phyloP scores from a whole-genome alignment of 2,329 filamentous ascomycete species.

The Colletotrichum musae region DNA sequence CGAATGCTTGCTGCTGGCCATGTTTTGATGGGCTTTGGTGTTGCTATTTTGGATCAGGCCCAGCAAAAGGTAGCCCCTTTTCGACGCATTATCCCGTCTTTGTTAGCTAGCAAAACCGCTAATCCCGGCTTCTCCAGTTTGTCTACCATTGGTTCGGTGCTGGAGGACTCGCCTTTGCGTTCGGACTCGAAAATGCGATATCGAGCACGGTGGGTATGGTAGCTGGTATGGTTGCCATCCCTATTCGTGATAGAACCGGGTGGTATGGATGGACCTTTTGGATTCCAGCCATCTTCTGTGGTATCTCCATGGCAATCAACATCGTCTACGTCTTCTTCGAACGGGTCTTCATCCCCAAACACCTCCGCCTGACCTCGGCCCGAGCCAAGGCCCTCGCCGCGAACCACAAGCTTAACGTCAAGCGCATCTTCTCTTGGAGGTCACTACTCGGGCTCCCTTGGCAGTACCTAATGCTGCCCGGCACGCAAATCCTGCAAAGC shows the following conservation, averaged over 20 bases:
- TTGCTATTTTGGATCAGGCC: slow-evolving; percentile 44
- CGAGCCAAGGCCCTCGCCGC: slow-evolving; percentile 38
- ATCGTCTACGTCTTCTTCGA: slow-evolving; percentile 44
- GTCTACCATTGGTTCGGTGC: slow-evolving; percentile 47
- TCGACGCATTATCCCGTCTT: not conserved
- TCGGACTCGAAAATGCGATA: slow-evolving; percentile 44
- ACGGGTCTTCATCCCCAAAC: slow-evolving; percentile 35
- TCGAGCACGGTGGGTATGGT: slow-evolving; percentile 44
- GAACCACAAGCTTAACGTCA: slow-evolving; percentile 8
- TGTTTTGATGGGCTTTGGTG: slow-evolving; percentile 44
- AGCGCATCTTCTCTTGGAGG: slow-evolving; percentile 42
- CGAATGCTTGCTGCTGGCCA: slow-evolving; percentile 42
- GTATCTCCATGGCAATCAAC: slow-evolving; percentile 40
- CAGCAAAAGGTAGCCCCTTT: slow-evolving; percentile 42
- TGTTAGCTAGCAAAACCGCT: not conserved
- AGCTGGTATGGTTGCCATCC: slow-evolving; percentile 45
- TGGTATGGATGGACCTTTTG: slow-evolving; percentile 47
- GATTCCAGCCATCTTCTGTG: slow-evolving; percentile 44
- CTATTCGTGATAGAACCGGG: slow-evolving; percentile 43
- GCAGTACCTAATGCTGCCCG: slow-evolving; percentile 45
- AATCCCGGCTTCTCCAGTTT: slow-evolving; percentile 34
- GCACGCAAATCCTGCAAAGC: slow-evolving; percentile 44
- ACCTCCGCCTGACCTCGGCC: slow-evolving; percentile 35
- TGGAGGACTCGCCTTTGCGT: slow-evolving; percentile 44
- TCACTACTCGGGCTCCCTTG: slow-evolving; percentile 41